Evolutionary conservation across 257 asterid genomes (phyloP).

Genomic region (Handroanthus guayacan): DNA sequence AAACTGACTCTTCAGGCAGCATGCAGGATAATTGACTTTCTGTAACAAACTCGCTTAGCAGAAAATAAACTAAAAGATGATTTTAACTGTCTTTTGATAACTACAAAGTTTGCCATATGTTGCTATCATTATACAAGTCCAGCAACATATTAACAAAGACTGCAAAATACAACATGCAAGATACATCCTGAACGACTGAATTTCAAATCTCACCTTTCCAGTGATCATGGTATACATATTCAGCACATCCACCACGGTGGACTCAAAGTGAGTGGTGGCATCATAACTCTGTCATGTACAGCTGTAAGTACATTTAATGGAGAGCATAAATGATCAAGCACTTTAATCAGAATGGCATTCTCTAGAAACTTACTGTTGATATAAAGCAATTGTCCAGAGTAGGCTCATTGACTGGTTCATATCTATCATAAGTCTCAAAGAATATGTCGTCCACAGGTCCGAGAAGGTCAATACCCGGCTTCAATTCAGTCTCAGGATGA

Average conservation of each 20-base stretch:
- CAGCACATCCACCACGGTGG: conserved; percentile 70
- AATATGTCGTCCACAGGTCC: conserved; percentile 97
- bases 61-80: neutral
- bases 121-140: neutral
- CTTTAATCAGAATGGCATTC: conserved; percentile 24
- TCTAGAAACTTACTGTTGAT: conserved; percentile 72
- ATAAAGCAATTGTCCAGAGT: conserved; percentile 88
- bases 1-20: neutral
- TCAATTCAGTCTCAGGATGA: conserved; percentile 84
- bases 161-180: neutral
- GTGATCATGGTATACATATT: conserved; percentile 68
- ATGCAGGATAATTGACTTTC: neutral
- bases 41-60: neutral
- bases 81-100: neutral
- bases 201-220: conserved; percentile 58
- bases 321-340: conserved; percentile 24
- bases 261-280: conserved; percentile 74
- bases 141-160: neutral
- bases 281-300: conserved; percentile 61
- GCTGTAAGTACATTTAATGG: conserved; percentile 31
- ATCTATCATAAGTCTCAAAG: conserved; percentile 87
- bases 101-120: neutral
- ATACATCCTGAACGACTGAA: conserved; percentile 7
- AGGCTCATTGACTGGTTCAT: conserved; percentile 87
- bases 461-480: conserved; percentile 90